phyloP scores from a whole-genome alignment of 2,329 filamentous ascomycete species.

The Ophiostoma novo-ulmi region DNA sequence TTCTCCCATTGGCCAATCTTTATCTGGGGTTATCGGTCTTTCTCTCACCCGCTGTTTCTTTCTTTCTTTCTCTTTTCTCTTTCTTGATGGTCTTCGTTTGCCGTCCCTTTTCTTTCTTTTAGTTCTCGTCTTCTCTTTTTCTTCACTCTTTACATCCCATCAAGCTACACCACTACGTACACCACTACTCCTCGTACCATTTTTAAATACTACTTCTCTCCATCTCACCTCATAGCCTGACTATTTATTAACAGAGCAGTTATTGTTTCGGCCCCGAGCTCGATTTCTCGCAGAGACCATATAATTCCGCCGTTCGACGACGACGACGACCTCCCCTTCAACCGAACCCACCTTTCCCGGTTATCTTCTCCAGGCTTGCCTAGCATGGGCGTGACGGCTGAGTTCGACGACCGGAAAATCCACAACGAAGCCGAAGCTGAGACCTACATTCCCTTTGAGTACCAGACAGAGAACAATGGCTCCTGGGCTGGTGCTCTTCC shows the following conservation, averaged over 20 bases:
- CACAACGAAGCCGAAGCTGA: constrained; percentile 56
- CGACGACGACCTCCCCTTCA: constrained; percentile 8
- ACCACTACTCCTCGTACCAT: not conserved
- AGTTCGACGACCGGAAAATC: constrained; percentile 64
- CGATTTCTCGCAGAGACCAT: constrained; percentile 5
- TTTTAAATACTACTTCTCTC: not conserved
- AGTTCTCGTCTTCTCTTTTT: not conserved
- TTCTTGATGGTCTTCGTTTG: not conserved
- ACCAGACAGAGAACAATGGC: constrained; percentile 75
- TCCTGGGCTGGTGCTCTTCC: constrained; percentile 94
- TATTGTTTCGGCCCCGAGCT: constrained; percentile 2
- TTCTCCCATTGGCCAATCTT: constrained; percentile 17
- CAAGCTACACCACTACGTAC: not conserved
- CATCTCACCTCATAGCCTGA: not conserved
- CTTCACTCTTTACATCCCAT: not conserved
- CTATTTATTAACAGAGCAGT: not conserved
- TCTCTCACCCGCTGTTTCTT: not conserved
- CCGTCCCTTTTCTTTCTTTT: not conserved
- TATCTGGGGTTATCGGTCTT: constrained; percentile 2
- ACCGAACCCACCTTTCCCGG: not conserved
- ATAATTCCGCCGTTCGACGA: constrained; percentile 7
- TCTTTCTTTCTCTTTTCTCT: not conserved
- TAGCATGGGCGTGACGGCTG: constrained; percentile 63
- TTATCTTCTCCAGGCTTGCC: constrained; percentile 42
- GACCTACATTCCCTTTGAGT: constrained; percentile 67